Base-by-base conservation (phyloP, 495 filamentous ascomycete species). In the Aspergillus cristatus region DNA sequence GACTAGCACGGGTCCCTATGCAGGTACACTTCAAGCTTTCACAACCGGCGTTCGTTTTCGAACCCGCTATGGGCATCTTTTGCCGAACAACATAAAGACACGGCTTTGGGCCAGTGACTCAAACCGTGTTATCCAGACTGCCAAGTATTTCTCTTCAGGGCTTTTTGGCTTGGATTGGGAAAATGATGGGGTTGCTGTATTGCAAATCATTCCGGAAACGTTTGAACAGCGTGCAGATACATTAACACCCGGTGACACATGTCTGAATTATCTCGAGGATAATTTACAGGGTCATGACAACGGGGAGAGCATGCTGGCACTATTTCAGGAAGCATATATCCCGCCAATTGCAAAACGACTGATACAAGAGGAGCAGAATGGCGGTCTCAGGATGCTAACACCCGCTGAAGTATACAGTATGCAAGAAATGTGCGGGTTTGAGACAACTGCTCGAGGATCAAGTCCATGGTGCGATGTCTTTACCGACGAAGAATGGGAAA, bases 371-470 rank as follows among this genome's bases (percentile, higher is more conserved):
- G 40, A 60, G 33, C 25, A 33, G 1, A 78, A 76, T 33, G 47
- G 57, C 4, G 62, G 47, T 3, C 50, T 70, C 0, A 48, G 42
- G 1, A 25, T 39, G 15, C 51, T 71, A 17, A 59, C 53, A 1
- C 60, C 71, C 32, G 40, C 47, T 7, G 74, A 78, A 37, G 46
- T 79, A 18, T 79, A 68, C 47, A 65, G 63, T 39, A 79, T 79
- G 76, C 75, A 78, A 43, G 73, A 76, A 40, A 68, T 76, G 58
- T 79, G 75, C 42, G 76, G 74, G 11, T 79, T 76, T 37, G 75
- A 79, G 50, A 73, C 58, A 1, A 63, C 65, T 6, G 68, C 67
- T 1, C 58, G 72, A 37, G 76, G 75, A 16, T 58, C 53, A 14
- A 76, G 70, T 47, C 65, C 55, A 10, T 80, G 76, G 74, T 80